phyloP scores from a whole-genome alignment of 352 stramenopile species.

The Globisporangium megalacanthum region DNA sequence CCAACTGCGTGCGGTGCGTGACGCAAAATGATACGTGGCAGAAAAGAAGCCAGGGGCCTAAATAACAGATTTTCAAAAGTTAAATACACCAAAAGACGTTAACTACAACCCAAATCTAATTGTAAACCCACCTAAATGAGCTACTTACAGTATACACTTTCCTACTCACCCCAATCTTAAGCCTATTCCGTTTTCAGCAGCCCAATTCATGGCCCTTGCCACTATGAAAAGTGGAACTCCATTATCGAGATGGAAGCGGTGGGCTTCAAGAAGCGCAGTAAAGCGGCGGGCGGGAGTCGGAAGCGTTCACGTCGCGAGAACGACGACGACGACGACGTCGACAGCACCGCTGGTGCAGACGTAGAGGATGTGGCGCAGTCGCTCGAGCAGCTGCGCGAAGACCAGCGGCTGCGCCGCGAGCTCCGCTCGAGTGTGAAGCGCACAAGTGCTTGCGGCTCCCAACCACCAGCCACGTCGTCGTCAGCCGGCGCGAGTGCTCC shows the following conservation, averaged over 20 bases:
- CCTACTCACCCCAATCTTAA: too few relatives aligned
- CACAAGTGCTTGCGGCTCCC: not conserved
- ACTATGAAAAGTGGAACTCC: conserved; percentile 2
- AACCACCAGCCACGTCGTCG: conserved; percentile 5
- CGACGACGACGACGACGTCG: conserved; percentile 16
- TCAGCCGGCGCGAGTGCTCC: not conserved
- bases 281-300: conserved; percentile 10
- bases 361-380: conserved; percentile 37
- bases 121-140: too few relatives aligned
- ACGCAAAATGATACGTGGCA: conserved; percentile 2
- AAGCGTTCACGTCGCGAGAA: conserved; percentile 32
- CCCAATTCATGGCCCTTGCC: not conserved
- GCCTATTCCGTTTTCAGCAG: too few relatives aligned
- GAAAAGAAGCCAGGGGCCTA: not conserved
- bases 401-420: conserved; percentile 50
- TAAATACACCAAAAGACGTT: too few relatives aligned
- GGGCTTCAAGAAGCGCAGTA: conserved; percentile 50
- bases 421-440: conserved; percentile 1
- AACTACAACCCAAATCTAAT: too few relatives aligned
- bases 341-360: conserved; percentile 2
- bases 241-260: conserved; percentile 16
- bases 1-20: too few relatives aligned
- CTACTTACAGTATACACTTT: too few relatives aligned
- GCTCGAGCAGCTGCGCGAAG: conserved; percentile 66
- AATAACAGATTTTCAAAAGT: too few relatives aligned